Percentiles rank a stretch among this genome's conserved stretches.
phyloP scores from a whole-genome alignment of 1,284 basidiomycete genomes.

The Irpex rosettiformis region DNA sequence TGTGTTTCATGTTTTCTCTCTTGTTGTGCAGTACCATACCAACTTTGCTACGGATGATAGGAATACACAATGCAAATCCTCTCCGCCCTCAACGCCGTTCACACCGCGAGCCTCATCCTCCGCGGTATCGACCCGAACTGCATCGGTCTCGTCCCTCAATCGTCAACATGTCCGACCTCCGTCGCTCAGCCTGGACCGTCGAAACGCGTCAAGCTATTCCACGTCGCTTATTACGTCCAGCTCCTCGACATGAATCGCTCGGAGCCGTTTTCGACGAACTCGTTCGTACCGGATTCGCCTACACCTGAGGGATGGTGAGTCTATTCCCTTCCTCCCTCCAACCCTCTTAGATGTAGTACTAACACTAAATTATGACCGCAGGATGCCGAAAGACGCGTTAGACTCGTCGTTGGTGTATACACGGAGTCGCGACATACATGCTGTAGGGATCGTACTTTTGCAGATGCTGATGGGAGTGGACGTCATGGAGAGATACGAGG shows the following conservation, averaged over 20 bases:
- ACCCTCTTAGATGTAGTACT: neutral
- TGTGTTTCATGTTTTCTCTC: conserved; percentile 27
- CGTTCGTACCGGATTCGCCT: conserved; percentile 37
- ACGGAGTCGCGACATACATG: conserved; percentile 68
- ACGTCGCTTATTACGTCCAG: conserved; percentile 58
- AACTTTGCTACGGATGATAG: conserved; percentile 29
- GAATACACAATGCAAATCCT: conserved; percentile 72
- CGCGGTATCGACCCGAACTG: conserved; percentile 54
- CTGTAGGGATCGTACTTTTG: conserved; percentile 66
- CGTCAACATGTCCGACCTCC: neutral
- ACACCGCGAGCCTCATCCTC: conserved; percentile 61
- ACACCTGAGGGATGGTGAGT: conserved; percentile 61
- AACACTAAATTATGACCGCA: too few species aligned
- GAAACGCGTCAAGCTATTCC: conserved; percentile 64
- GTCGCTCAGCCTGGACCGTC: conserved; percentile 40
- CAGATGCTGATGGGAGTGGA: conserved; percentile 76
- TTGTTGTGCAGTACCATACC: neutral
- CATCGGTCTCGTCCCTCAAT: conserved; percentile 51
- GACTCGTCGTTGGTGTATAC: conserved; percentile 72
- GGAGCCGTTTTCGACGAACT: conserved; percentile 54
- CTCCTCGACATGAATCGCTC: conserved; percentile 72
- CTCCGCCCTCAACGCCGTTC: conserved; percentile 60
- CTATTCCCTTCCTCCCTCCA: neutral
- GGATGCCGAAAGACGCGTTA: conserved; percentile 63
- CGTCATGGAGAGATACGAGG: conserved; percentile 45